Evolutionary conservation across 2,329 filamentous ascomycete genomes (phyloP), one percentile per base, ranked within the genome.

Genomic region (Neofusicoccum ribis): DNA sequence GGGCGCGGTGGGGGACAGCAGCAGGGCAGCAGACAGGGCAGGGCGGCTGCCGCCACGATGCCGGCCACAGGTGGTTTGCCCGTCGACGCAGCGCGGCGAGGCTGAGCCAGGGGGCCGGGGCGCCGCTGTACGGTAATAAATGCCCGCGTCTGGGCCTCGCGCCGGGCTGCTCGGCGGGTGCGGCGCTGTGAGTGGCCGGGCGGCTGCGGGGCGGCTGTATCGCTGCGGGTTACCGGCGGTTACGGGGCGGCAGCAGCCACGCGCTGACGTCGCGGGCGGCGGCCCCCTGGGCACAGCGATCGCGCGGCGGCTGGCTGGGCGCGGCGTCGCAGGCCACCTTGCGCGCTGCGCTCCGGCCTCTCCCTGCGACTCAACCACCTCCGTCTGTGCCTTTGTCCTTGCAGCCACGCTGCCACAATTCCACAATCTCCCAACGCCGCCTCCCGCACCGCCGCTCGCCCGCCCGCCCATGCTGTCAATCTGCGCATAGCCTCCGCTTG

Each of bases 301-400:
- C 39, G 47, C 27, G 46, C 46, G 46, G 3, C 23, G 3, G 23
- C 23, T 3, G 23, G 23, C 27, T 49, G 17, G 52, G 52, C 52
- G 12, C n/a, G 5, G n/a, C 27, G 31, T 23, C 34, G 12, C 52
- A 58, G 54, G 54, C 58, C 58, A 62, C 46, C 44, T 62, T 41
- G 59, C 59, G 44, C 59, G 36, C 27, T 12, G 17, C 31, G 44
- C 59, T 39, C 59, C 17, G 46, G 34, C 59, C 44, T 62, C 59
- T 62, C 59, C 59, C 59, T 62, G 44, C 56, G 41, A 47, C 56
- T 37, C 56, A 47, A 46, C 56, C 41, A 49, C 23, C 56, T 60
- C 43, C 56, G 56, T 60, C 56, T 60, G 56, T 60, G 56, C 56
- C 56, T 60, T 37, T 44, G 54, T 60, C 56, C 43, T 60, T 60